phyloP scores from a whole-genome alignment of 2,329 filamentous ascomycete species.

The Penicillium sp. region DNA sequence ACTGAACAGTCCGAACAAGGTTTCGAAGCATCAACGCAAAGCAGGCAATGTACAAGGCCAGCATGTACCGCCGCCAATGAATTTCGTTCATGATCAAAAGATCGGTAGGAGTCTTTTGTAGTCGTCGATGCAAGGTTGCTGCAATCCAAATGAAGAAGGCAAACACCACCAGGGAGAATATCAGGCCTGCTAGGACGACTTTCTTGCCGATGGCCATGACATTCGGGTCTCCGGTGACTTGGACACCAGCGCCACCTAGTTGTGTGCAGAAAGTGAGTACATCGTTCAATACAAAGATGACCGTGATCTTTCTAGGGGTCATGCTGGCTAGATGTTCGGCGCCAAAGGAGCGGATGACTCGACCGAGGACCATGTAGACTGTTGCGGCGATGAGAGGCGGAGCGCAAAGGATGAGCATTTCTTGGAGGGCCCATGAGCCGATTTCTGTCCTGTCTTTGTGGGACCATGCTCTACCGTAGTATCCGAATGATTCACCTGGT shows the following conservation, averaged over 20 bases:
- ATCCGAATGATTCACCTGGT: slow-evolving; percentile 37
- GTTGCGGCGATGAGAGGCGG: slow-evolving; percentile 42
- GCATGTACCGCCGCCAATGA: slow-evolving; percentile 29
- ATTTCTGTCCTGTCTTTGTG: slow-evolving; percentile 27
- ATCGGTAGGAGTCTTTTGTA: slow-evolving; percentile 14
- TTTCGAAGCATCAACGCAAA: slow-evolving; percentile 29
- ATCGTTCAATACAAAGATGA: slow-evolving; percentile 39
- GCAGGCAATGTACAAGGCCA: slow-evolving; percentile 26
- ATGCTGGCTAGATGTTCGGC: slow-evolving; percentile 39
- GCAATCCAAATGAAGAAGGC: slow-evolving; percentile 26
- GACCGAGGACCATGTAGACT: slow-evolving; percentile 41
- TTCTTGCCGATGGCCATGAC: slow-evolving; percentile 25
- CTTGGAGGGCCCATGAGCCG: slow-evolving; percentile 36
- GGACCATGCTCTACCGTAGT: slow-evolving; percentile 36
- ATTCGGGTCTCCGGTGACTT: slow-evolving; percentile 22
- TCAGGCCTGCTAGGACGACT: slow-evolving; percentile 29
- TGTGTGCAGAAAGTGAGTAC: slow-evolving; percentile 36
- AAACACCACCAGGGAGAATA: slow-evolving; percentile 31
- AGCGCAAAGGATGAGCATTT: slow-evolving; percentile 40
- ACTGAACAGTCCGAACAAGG: slow-evolving; percentile 30
- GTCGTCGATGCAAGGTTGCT: slow-evolving; percentile 22
- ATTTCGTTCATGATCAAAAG: slow-evolving; percentile 13
- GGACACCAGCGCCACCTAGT: slow-evolving; percentile 31
- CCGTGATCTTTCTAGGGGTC: slow-evolving; percentile 35
- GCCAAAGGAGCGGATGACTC: slow-evolving; percentile 36